Evolutionary conservation across 2,329 filamentous ascomycete species (phyloP).

Genomic region (Chaetomiaceae sp.): DNA sequence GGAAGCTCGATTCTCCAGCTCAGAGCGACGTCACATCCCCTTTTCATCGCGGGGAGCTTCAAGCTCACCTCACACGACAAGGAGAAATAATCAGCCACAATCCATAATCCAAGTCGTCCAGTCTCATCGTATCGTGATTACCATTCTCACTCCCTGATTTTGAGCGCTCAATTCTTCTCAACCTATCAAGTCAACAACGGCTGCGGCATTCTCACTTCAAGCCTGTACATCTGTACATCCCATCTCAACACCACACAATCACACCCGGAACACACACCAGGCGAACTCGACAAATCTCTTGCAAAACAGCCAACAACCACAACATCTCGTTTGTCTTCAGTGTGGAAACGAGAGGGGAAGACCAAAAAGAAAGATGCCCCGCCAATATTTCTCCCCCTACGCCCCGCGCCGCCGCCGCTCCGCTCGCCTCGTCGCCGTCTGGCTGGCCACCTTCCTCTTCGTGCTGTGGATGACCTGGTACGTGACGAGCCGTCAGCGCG

Average conservation of each 20-base stretch:
- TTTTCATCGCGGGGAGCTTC: neutral
- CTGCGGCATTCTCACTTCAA: too few relatives aligned
- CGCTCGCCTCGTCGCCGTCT: slow-evolving; percentile 18
- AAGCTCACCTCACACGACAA: too few relatives aligned
- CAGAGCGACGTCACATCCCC: neutral
- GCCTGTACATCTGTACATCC: too few relatives aligned
- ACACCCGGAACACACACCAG: too few relatives aligned
- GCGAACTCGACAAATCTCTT: too few relatives aligned
- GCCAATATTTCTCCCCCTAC: slow-evolving; percentile 17
- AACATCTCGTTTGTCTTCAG: neutral
- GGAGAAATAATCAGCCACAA: neutral
- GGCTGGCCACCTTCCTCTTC: slow-evolving; percentile 18
- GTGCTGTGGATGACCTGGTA: slow-evolving; percentile 21
- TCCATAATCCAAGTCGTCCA: too few relatives aligned
- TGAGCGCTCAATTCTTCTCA: too few relatives aligned
- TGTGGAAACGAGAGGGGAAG: neutral
- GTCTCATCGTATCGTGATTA: too few relatives aligned
- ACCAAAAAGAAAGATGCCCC: slow-evolving; percentile 5
- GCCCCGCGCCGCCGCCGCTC: slow-evolving; percentile 16
- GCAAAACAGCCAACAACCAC: neutral
- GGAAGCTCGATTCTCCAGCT: neutral
- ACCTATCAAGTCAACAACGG: too few relatives aligned
- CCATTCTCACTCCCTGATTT: too few relatives aligned
- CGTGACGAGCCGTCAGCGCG: slow-evolving; percentile 18
- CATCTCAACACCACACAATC: too few relatives aligned